These are phyloP conservation scores for Tylopilus sp. DNA, from an alignment of 768 basidiomycete genomes.

Conservation along the genomic window DNA sequence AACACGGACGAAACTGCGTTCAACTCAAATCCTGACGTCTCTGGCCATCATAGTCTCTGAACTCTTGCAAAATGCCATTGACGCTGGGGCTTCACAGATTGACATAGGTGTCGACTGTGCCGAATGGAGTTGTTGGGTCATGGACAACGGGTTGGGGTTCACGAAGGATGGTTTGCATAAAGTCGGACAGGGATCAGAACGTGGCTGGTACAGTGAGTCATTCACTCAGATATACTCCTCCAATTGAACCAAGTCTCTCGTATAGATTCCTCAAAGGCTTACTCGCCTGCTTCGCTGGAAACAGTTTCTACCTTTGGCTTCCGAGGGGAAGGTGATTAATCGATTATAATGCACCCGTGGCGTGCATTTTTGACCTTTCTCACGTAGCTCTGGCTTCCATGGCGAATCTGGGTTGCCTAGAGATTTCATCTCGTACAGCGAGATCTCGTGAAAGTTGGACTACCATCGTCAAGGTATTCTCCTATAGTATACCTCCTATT, in stretches of 20 bases:
- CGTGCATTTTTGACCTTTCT: conserved; percentile 7
- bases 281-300: conserved; percentile 47
- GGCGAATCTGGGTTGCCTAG: conserved; percentile 73
- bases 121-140: conserved; percentile 82
- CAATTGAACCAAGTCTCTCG: background rate
- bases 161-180: conserved; percentile 51
- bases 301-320: conserved; percentile 76
- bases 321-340: conserved; percentile 79
- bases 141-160: conserved; percentile 84
- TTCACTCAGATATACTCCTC: background rate
- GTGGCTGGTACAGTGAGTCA: conserved; percentile 68
- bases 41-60: conserved; percentile 78
- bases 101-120: conserved; percentile 71
- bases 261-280: conserved; percentile 72
- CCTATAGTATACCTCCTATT: background rate
- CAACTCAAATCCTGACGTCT: conserved; percentile 80
- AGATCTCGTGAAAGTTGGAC: conserved; percentile 67
- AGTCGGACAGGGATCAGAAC: conserved; percentile 50
- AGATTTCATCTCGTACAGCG: conserved; percentile 75
- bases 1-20: conserved; percentile 74
- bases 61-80: conserved; percentile 86
- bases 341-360: conserved; percentile 1
- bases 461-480: conserved; percentile 68
- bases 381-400: conserved; percentile 76
- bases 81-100: conserved; percentile 68